These are phyloP conservation scores for Spathaspora sp. DNA, from an alignment of 1,139 yeast species.

Conservation along the genomic window DNA sequence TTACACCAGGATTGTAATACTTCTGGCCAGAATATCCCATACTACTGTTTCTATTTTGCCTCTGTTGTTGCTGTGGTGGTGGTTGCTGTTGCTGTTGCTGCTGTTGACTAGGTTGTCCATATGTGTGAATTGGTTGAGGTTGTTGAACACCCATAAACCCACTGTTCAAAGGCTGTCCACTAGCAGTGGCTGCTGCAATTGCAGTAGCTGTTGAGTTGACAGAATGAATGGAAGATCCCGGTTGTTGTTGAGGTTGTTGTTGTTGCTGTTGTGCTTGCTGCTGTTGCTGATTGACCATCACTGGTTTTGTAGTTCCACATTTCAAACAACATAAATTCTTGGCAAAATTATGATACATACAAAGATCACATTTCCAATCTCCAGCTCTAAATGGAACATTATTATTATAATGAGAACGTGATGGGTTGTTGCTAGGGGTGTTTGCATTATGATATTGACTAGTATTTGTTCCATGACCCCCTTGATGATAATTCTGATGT, in stretches of 20 bases:
- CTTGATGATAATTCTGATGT: constrained; percentile 4
- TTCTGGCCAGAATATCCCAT: constrained; percentile 9
- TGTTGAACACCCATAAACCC: constrained; percentile 28
- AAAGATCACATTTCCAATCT: constrained; percentile 92
- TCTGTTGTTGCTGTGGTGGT: constrained; percentile 1
- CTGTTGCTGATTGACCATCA: constrained; percentile 31
- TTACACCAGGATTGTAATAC: constrained; percentile 8
- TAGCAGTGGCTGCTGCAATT: constrained; percentile 54
- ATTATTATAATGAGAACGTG: constrained; percentile 16
- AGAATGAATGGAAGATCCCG: constrained; percentile 24
- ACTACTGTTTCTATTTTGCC: constrained; percentile 3
- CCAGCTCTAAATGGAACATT: constrained; percentile 92
- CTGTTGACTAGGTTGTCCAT: constrained; percentile 9
- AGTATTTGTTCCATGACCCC: constrained; percentile 1
- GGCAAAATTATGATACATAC: constrained; percentile 91
- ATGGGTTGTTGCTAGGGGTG: constrained; percentile 11
- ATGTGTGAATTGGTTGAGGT: constrained; percentile 28
- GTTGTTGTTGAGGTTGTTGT: neutral
- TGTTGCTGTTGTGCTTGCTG: constrained; percentile 9
- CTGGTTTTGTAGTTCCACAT: constrained; percentile 79
- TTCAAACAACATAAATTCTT: constrained; percentile 83
- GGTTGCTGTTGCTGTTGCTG: constrained; percentile 6
- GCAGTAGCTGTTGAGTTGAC: constrained; percentile 52
- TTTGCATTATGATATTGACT: constrained; percentile 10
- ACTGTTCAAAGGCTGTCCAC: constrained; percentile 44